Evolutionary conservation across 2,329 filamentous ascomycete genomes (phyloP).

Genomic region (Chrysoporthe puriensis): DNA sequence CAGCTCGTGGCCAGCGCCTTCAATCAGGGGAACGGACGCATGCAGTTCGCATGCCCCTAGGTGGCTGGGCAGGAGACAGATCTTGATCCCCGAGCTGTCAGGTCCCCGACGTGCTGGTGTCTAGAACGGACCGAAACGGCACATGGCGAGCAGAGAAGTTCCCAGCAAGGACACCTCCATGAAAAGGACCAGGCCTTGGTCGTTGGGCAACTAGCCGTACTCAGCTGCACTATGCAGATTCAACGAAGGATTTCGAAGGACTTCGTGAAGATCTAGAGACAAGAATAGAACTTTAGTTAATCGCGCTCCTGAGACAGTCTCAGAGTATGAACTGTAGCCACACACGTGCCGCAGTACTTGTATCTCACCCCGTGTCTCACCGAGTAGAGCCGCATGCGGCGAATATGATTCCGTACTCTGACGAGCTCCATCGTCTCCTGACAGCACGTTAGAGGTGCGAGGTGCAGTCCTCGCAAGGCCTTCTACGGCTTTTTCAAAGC

Average conservation of each 20-base stretch:
- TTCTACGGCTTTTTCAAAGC: neutral
- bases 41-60: neutral
- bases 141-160: neutral
- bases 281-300: neutral
- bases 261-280: neutral
- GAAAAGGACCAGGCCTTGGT: neutral
- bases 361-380: neutral
- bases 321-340: neutral
- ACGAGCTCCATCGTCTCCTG: constrained; percentile 3
- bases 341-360: no score
- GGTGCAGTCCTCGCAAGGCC: neutral
- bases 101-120: neutral
- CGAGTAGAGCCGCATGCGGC: constrained; percentile 4
- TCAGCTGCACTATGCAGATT: neutral
- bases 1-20: neutral
- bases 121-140: neutral
- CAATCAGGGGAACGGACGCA: neutral
- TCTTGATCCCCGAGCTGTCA: neutral
- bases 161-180: neutral
- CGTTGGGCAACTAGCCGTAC: neutral
- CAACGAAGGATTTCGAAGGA: neutral
- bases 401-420: neutral
- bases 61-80: neutral
- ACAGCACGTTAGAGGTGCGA: neutral
- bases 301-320: neutral